Evolutionary conservation across 1,284 basidiomycete species (phyloP).

Genomic region (Austropuccinia psidii): DNA sequence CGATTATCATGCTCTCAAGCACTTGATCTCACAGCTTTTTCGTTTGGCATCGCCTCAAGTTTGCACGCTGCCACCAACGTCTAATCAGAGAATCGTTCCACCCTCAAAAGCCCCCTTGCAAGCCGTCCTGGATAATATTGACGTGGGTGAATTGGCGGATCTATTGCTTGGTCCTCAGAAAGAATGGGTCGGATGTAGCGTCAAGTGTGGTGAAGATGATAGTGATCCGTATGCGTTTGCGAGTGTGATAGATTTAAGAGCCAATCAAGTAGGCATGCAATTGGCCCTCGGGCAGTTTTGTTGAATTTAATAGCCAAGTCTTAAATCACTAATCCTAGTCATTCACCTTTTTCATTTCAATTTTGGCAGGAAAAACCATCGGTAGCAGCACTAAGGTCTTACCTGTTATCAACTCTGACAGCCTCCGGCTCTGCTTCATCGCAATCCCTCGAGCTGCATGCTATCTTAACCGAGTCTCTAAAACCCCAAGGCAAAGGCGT

Average conservation of each 20-base stretch:
- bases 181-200: constrained; percentile 35
- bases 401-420: constrained; percentile 15
- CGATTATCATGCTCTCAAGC: constrained; percentile 33
- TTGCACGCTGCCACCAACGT: neutral
- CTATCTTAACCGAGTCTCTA: neutral
- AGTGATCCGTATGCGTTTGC: constrained; percentile 35
- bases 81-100: too few species aligned
- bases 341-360: neutral
- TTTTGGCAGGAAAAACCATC: constrained; percentile 13
- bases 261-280: constrained; percentile 6
- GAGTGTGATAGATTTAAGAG: constrained; percentile 28
- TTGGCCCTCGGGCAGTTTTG: neutral
- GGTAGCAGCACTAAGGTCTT: constrained; percentile 13
- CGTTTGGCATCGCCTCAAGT: neutral
- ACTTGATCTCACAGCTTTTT: constrained; percentile 29
- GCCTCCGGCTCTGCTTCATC: neutral
- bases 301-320: too few species aligned
- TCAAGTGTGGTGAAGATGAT: constrained; percentile 32
- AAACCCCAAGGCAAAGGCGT: constrained; percentile 16
- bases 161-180: constrained; percentile 28
- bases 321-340: neutral
- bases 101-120: constrained; percentile 23
- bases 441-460: constrained; percentile 6
- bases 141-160: constrained; percentile 14
- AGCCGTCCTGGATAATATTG: constrained; percentile 19